Conservation (phyloP, 2,329 filamentous ascomycete species). For the Arachnomyces sp. region DNA sequence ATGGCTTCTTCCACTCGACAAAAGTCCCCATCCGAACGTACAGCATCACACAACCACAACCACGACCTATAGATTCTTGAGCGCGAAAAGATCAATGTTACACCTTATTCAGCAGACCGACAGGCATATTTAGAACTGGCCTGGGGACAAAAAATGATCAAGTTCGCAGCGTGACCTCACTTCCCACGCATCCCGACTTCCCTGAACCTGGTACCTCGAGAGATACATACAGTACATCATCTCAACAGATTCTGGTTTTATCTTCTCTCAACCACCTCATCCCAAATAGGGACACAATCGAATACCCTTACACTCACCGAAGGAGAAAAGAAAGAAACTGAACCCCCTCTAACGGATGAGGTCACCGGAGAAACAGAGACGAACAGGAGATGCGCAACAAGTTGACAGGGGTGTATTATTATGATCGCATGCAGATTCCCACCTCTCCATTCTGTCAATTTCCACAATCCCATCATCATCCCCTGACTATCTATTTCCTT, state of each 20-base stretch:
- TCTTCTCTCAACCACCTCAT: neutral
- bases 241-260: neutral
- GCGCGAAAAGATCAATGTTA: neutral
- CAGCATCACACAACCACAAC: constrained; percentile 18
- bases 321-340: constrained; percentile 1
- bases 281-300: too few relatives aligned
- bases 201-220: too few relatives aligned
- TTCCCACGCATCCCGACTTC: too few relatives aligned
- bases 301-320: neutral
- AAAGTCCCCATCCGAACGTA: constrained; percentile 32
- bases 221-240: neutral
- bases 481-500: too few relatives aligned
- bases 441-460: too few relatives aligned
- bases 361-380: neutral
- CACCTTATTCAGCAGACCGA: neutral
- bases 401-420: neutral
- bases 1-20: constrained; percentile 40
- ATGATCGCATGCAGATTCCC: too few relatives aligned
- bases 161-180: too few relatives aligned
- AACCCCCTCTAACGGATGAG: neutral
- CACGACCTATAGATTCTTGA: too few relatives aligned
- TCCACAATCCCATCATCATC: too few relatives aligned
- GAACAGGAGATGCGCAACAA: neutral
- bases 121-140: too few relatives aligned
- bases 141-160: neutral